These are phyloP conservation scores for Boeremia lycopersici DNA, from an alignment of 2,329 filamentous ascomycete species.

Conservation along the genomic window DNA sequence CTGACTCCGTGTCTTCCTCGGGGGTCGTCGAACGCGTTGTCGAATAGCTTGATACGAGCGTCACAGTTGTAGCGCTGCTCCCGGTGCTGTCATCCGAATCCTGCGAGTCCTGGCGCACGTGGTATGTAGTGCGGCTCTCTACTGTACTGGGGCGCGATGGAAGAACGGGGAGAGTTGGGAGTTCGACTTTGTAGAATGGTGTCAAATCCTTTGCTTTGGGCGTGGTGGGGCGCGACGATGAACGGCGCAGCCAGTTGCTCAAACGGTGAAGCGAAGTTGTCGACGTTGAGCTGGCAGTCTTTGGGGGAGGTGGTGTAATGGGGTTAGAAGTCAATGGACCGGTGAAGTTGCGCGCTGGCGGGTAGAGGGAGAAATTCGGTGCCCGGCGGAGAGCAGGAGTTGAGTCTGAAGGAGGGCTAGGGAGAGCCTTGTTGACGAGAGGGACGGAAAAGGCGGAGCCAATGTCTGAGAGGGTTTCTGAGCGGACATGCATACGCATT, in stretches of 20 bases:
- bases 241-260: slow-evolving; percentile 45
- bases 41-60: slow-evolving; percentile 27
- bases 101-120: slow-evolving; percentile 41
- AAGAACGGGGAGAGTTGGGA: slow-evolving; percentile 6
- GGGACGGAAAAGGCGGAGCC: slow-evolving; percentile 55
- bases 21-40: slow-evolving; percentile 10
- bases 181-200: slow-evolving; percentile 42
- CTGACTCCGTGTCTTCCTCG: slow-evolving; percentile 7
- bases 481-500: slow-evolving; percentile 53
- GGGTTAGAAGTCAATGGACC: slow-evolving; percentile 45
- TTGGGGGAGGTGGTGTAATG: slow-evolving; percentile 41
- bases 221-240: slow-evolving; percentile 32
- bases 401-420: slow-evolving; percentile 22
- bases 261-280: slow-evolving; percentile 43
- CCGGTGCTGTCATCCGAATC: slow-evolving; percentile 34
- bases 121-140: slow-evolving; percentile 27
- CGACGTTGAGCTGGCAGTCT: slow-evolving; percentile 29
- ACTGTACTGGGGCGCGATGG: slow-evolving; percentile 28
- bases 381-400: slow-evolving; percentile 18
- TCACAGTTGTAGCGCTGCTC: slow-evolving; percentile 41
- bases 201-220: slow-evolving; percentile 22
- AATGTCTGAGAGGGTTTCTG: slow-evolving; percentile 56
- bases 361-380: slow-evolving; percentile 35
- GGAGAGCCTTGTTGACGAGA: slow-evolving; percentile 34
- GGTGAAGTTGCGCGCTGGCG: slow-evolving; percentile 26